phyloP scores from a whole-genome alignment of 2,329 filamentous ascomycete species.

The Xylaria sp. region DNA sequence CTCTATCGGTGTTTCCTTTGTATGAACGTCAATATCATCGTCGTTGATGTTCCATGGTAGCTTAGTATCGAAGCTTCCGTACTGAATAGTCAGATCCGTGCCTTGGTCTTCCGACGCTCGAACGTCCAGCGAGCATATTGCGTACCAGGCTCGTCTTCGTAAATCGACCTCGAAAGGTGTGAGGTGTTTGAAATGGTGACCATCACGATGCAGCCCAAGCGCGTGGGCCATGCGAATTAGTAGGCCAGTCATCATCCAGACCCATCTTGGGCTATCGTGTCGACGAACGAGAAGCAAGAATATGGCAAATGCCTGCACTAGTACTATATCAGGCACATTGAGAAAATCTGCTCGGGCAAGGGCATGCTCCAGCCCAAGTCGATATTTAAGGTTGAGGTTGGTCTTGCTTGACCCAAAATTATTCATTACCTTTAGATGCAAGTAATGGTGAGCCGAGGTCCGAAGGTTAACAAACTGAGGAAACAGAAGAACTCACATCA shows the following conservation, averaged over 20 bases:
- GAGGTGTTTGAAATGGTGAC: slow-evolving; percentile 60
- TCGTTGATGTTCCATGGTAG: slow-evolving; percentile 61
- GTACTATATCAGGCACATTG: slow-evolving; percentile 58
- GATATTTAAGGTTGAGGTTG: slow-evolving; percentile 53
- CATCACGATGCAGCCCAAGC: slow-evolving; percentile 69
- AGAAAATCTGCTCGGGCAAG: slow-evolving; percentile 61
- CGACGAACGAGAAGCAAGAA: slow-evolving; percentile 63
- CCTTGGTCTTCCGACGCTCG: slow-evolving; percentile 71
- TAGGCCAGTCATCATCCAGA: slow-evolving; percentile 68
- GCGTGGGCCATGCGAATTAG: slow-evolving; percentile 68
- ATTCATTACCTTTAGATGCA: slow-evolving; percentile 40
- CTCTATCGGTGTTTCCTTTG: slow-evolving; percentile 48
- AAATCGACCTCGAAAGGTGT: slow-evolving; percentile 70
- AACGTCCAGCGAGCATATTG: slow-evolving; percentile 67
- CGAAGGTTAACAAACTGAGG: background rate
- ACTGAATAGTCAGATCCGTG: slow-evolving; percentile 67
- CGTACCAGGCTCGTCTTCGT: slow-evolving; percentile 69
- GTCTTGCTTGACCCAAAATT: slow-evolving; percentile 54
- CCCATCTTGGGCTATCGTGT: slow-evolving; percentile 53
- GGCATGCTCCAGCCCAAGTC: slow-evolving; percentile 57
- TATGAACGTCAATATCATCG: slow-evolving; percentile 55
- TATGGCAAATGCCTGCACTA: slow-evolving; percentile 63
- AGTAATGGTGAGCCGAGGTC: slow-evolving; percentile 3
- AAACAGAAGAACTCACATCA: slow-evolving; percentile 54
- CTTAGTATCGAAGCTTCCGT: slow-evolving; percentile 68